Percentiles rank a stretch among this genome's conserved stretches.
These are phyloP conservation scores for Starmerella vaccinii DNA, from an alignment of 805 yeast species.

Conservation along the genomic window DNA sequence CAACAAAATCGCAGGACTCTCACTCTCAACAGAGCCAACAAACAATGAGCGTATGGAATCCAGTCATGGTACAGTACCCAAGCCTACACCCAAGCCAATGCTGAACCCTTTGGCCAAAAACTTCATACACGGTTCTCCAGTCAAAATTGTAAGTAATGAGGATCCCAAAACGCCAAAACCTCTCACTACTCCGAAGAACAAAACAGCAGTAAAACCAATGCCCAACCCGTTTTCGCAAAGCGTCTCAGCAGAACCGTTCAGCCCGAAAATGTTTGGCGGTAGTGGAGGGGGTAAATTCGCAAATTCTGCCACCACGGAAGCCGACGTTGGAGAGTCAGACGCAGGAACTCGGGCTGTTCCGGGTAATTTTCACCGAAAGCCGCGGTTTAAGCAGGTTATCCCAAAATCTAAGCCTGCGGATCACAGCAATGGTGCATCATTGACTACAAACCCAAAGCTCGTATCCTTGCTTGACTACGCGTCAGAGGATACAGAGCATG, in stretches of 20 bases:
- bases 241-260: not conserved
- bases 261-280: not conserved
- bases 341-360: not conserved
- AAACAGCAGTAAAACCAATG: too few species aligned
- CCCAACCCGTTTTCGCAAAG: not conserved
- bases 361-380: not conserved
- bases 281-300: not conserved
- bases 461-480: not conserved
- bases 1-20: too few species aligned
- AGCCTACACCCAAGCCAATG: not conserved
- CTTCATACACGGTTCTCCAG: not conserved
- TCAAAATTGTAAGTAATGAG: not conserved
- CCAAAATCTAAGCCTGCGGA: not conserved
- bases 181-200: too few species aligned
- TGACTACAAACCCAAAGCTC: not conserved
- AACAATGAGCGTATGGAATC: too few species aligned
- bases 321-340: not conserved
- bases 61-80: too few species aligned
- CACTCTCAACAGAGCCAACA: too few species aligned
- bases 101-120: not conserved
- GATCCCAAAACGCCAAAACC: not conserved
- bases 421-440: not conserved
- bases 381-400: not conserved
- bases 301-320: slow-evolving; percentile 1
- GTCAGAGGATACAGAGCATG: not conserved